Conservation (phyloP, 768 basidiomycete species). For the Lentinula guzmanii region DNA sequence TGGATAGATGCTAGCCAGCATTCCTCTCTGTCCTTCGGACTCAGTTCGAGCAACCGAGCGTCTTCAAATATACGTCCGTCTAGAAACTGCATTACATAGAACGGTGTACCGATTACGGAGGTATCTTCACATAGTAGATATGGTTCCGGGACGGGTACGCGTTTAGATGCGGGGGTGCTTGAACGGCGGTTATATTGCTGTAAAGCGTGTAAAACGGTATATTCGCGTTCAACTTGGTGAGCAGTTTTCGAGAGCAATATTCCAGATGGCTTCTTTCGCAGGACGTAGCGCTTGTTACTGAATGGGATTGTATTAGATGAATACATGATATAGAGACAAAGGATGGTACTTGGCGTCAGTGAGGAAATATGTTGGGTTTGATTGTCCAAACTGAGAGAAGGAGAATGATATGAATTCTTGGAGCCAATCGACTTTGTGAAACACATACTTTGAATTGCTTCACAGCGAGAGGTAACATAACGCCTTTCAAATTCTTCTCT, state of each 20-base stretch:
- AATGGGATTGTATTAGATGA: neutral
- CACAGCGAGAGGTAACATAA: constrained; percentile 63
- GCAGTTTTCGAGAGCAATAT: constrained; percentile 84
- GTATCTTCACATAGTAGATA: constrained; percentile 78
- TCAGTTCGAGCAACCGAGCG: constrained; percentile 64
- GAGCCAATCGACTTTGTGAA: neutral
- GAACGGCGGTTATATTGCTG: constrained; percentile 64
- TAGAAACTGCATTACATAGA: constrained; percentile 96
- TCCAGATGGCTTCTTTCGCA: constrained; percentile 92
- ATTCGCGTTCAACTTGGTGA: constrained; percentile 95
- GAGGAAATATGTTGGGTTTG: constrained; percentile 95
- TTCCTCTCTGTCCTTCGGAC: constrained; percentile 55
- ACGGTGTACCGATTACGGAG: constrained; percentile 77
- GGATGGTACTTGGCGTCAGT: constrained; percentile 61
- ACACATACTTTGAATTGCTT: constrained; percentile 87
- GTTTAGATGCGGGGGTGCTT: constrained; percentile 39
- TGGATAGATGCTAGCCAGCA: constrained; percentile 77
- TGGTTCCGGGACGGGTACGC: constrained; percentile 82
- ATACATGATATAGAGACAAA: neutral
- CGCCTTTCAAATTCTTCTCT: constrained; percentile 40
- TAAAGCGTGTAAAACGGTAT: constrained; percentile 70
- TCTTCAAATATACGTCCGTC: constrained; percentile 94
- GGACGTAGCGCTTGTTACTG: constrained; percentile 63
- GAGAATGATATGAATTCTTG: neutral
- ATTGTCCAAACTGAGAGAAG: constrained; percentile 74